phyloP scores from a whole-genome alignment of 805 yeast genomes.

The Metschnikowia lunata region DNA sequence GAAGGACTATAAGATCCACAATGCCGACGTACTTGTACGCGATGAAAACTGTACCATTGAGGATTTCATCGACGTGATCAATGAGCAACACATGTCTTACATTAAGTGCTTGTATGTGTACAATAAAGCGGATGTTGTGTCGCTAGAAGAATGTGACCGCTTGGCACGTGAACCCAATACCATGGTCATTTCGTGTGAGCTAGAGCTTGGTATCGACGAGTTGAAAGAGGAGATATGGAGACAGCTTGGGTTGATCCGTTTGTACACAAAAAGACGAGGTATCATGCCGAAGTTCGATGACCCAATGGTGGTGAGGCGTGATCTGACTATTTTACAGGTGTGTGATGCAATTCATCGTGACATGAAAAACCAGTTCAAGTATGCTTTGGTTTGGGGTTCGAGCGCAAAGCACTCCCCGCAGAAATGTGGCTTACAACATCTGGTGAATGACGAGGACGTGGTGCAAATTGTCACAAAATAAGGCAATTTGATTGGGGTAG shows the following conservation, averaged over 20 bases:
- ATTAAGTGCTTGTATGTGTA: constrained; percentile 90
- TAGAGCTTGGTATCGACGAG: constrained; percentile 81
- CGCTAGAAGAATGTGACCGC: constrained; percentile 89
- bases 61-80: constrained; percentile 85
- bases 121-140: constrained; percentile 93
- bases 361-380: constrained; percentile 85
- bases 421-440: constrained; percentile 85
- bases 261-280: constrained; percentile 88
- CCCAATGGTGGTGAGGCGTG: constrained; percentile 84
- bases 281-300: constrained; percentile 74
- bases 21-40: constrained; percentile 86
- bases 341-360: constrained; percentile 92
- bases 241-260: constrained; percentile 69
- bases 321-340: constrained; percentile 76
- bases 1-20: constrained; percentile 85
- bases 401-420: constrained; percentile 95
- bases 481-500: no score
- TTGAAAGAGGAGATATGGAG: constrained; percentile 93
- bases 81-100: constrained; percentile 82
- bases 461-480: constrained; percentile 85
- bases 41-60: constrained; percentile 89
- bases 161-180: constrained; percentile 91
- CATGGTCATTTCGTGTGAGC: constrained; percentile 88
- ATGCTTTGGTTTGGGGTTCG: constrained; percentile 95
- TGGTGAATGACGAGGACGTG: constrained; percentile 89